A percentile compares a stretch with the other conserved stretches of the same genome.
Conservation (phyloP, 768 basidiomycete species). For the Lanmaoa rubissima region DNA sequence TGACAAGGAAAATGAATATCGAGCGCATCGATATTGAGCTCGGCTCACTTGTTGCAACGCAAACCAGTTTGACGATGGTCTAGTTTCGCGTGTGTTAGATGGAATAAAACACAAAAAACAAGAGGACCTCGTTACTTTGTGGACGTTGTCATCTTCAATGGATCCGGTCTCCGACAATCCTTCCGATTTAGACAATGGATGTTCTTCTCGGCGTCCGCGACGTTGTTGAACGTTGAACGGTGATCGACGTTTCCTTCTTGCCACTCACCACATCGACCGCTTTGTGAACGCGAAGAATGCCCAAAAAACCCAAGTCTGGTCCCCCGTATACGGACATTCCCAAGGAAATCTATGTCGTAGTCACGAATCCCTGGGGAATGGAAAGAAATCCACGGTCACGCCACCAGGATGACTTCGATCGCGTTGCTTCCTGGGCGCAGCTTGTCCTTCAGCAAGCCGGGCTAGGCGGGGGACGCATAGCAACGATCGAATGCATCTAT, state of each 20-base stretch:
- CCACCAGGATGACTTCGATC: constrained; percentile 15
- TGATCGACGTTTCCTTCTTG: not conserved
- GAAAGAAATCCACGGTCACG: constrained; percentile 6
- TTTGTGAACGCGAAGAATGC: constrained; percentile 10
- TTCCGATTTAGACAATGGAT: not conserved
- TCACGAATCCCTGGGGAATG: constrained; percentile 27
- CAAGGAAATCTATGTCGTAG: constrained; percentile 22
- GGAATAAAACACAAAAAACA: not conserved
- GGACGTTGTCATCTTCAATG: constrained; percentile 5
- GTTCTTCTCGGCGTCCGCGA: not conserved
- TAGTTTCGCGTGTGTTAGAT: constrained; percentile 4
- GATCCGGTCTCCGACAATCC: constrained; percentile 21
- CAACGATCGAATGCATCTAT: constrained; percentile 25
- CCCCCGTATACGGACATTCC: constrained; percentile 28
- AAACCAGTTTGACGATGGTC: constrained; percentile 57
- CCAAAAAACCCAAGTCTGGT: constrained; percentile 22
- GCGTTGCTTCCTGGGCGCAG: constrained; percentile 26
- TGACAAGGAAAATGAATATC: not conserved
- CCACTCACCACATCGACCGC: not conserved
- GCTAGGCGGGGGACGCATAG: constrained; percentile 4
- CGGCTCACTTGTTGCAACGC: constrained; percentile 49
- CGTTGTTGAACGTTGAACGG: not conserved
- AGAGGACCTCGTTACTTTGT: constrained; percentile 13
- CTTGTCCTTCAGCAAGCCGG: constrained; percentile 24
- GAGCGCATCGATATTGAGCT: not conserved